A percentile compares a stretch with the other conserved stretches of the same genome.
phyloP scores from a whole-genome alignment of 1,139 yeast species.

The Blastobotrys indianensis region DNA sequence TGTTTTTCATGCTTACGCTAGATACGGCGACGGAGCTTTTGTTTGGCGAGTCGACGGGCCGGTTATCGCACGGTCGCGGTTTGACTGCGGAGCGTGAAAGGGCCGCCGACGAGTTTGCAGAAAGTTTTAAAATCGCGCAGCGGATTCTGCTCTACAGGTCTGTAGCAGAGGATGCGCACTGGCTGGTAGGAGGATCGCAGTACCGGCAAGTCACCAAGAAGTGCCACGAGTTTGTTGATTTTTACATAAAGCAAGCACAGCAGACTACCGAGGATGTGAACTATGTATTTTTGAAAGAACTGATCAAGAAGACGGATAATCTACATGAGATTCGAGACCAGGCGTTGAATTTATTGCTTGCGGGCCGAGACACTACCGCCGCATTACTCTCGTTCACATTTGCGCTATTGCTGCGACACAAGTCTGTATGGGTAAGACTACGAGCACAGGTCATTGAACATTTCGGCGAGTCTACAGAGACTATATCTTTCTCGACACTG shows the following conservation, averaged over 20 bases:
- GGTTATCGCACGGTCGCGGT: slow-evolving; percentile 28
- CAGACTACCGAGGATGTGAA: slow-evolving; percentile 14
- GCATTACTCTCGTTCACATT: slow-evolving; percentile 46
- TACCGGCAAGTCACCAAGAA: slow-evolving; percentile 30
- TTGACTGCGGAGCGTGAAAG: slow-evolving; percentile 10
- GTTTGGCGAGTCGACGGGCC: slow-evolving; percentile 49
- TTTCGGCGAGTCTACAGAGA: slow-evolving; percentile 24
- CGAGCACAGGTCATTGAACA: slow-evolving; percentile 35
- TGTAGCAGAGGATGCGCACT: slow-evolving; percentile 35
- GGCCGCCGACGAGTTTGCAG: slow-evolving; percentile 2
- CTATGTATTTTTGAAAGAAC: slow-evolving; percentile 47
- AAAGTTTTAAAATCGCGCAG: slow-evolving; percentile 40
- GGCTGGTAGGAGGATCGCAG: slow-evolving; percentile 31
- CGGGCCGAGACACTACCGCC: slow-evolving; percentile 58
- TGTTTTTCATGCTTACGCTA: slow-evolving; percentile 47
- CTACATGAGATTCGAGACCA: slow-evolving; percentile 48
- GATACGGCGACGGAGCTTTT: slow-evolving; percentile 56
- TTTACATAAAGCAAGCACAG: slow-evolving; percentile 30
- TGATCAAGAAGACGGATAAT: slow-evolving; percentile 46
- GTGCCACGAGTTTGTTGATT: slow-evolving; percentile 33
- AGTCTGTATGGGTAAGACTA: slow-evolving; percentile 38
- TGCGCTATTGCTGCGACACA: slow-evolving; percentile 44
- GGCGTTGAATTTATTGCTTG: slow-evolving; percentile 46
- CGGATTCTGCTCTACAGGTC: slow-evolving; percentile 37
- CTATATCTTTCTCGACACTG: slow-evolving; percentile 43